phyloP scores from a whole-genome alignment of 768 basidiomycete genomes.

The Mycena metata region DNA sequence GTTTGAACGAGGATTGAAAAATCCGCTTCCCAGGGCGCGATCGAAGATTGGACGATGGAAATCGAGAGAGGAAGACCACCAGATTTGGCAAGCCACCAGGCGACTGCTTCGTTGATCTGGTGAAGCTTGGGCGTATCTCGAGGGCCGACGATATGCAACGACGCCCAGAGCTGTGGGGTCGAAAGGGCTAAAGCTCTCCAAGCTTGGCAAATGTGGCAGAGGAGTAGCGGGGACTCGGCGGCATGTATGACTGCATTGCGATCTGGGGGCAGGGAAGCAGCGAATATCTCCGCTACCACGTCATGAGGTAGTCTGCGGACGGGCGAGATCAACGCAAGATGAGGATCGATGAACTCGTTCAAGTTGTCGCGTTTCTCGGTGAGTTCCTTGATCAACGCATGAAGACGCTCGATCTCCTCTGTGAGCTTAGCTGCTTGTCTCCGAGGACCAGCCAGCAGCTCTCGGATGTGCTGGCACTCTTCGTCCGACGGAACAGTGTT shows the following conservation, averaged over 20 bases:
- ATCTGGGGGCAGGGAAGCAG: not conserved
- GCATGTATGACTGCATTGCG: not conserved
- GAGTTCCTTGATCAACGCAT: not conserved
- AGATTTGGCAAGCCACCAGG: not conserved
- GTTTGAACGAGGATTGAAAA: not conserved
- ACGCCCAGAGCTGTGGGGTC: not conserved
- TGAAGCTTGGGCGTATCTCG: not conserved
- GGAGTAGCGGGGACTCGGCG: not conserved
- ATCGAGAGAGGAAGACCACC: not conserved
- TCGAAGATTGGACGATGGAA: not conserved
- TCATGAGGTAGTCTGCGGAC: slow-evolving; percentile 5
- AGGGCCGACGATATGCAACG: slow-evolving; percentile 3
- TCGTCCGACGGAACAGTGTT: slow-evolving; percentile 3
- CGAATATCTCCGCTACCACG: not conserved
- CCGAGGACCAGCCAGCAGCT: not conserved
- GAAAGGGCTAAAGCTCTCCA: not conserved
- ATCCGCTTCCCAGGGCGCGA: not conserved
- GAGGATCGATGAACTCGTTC: not conserved
- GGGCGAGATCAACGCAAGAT: too few species aligned
- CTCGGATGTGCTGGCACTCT: slow-evolving; percentile 4
- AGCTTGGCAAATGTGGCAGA: slow-evolving; percentile 1
- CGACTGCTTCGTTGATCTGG: not conserved
- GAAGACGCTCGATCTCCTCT: slow-evolving; percentile 1
- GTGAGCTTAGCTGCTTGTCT: not conserved
- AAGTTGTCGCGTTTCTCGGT: not conserved